Evolutionary conservation across 768 basidiomycete species (phyloP), one percentile per base, ranked within the genome.

Genomic region (Lentinula guzmanii): DNA sequence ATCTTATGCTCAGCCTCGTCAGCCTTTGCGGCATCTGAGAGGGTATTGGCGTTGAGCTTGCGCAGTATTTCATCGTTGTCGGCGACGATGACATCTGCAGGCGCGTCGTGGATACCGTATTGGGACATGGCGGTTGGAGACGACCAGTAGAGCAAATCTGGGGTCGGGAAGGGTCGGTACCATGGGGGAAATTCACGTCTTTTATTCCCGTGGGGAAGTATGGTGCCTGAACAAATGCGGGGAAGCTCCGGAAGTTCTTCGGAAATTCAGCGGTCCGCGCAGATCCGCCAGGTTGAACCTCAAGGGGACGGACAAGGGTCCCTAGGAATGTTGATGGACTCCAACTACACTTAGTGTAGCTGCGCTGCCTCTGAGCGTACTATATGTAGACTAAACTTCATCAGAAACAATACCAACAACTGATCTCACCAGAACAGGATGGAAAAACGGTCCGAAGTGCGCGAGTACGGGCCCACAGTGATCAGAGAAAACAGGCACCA

Each of bases 11-110:
- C 67, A 31, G 62, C 63, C 34, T 33, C 43, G 50, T 68, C 67
- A 41, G 61, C 63, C 62, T 59, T 46, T 13, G 67, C 67, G 18
- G 65, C 67, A 42, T 64, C 64, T 8, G 54, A 34, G 18, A 64
- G 42, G 11, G 64, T 63, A 37, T 64, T 57, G 52, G 57, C 63
- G 60, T 61, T 61, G 61, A 68, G 63, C 10, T 63, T 65, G 7
- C 61, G 56, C 41, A 60, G 59, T 39, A 65, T 56, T 24, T 58
- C 39, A 21, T 52, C 39, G 62, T 68, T 65, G 59, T 67, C 61
- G 5, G 64, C 31, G 66, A 81, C 79, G 51, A 84, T 80, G 70
- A 75, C 71, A 21, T 74, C 75, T n/a, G 77, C 11, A 24, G 55
- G 41, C 24, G 24, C 55, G 21, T 56, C 39, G 24, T 45, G 37